Percentiles rank a stretch among this genome's conserved stretches.
Evolutionary conservation across 225 moss, liverwort and hornwort genomes (phyloP).

Genomic region (Polytrichum formosum): DNA sequence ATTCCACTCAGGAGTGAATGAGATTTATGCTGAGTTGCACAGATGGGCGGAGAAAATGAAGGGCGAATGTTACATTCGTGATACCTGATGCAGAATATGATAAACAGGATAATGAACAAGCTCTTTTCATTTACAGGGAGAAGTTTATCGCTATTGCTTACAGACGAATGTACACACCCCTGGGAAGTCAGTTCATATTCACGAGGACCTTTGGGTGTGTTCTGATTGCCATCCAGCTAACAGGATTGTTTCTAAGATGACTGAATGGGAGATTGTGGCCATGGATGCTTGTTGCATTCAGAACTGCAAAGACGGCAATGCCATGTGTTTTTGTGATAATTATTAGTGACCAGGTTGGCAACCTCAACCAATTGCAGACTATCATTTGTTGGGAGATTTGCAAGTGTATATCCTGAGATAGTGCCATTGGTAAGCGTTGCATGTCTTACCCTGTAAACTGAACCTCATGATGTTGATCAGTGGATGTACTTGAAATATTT

Average conservation of each 20-base stretch:
- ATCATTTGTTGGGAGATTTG: neutral
- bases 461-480: no score
- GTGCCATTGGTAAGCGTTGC: no score
- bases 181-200: neutral
- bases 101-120: conserved; percentile 10
- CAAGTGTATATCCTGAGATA: neutral
- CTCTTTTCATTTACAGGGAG: neutral
- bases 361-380: neutral
- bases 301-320: conserved; percentile 3
- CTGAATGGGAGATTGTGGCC: conserved; percentile 6
- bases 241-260: conserved; percentile 1
- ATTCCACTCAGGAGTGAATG: conserved; percentile 8
- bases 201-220: conserved; percentile 7
- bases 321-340: conserved; percentile 4
- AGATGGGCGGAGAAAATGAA: conserved; percentile 2
- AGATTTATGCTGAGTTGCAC: conserved; percentile 4
- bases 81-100: conserved; percentile 13
- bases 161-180: neutral
- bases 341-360: conserved; percentile 6
- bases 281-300: conserved; percentile 12
- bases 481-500: no score
- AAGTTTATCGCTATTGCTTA: conserved; percentile 4
- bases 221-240: conserved; percentile 2
- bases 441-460: no score
- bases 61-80: conserved; percentile 5